A percentile compares a stretch with the other conserved stretches of the same genome.
Evolutionary conservation across 306 rosid species (phyloP).

Genomic region (Inga laurina): DNA sequence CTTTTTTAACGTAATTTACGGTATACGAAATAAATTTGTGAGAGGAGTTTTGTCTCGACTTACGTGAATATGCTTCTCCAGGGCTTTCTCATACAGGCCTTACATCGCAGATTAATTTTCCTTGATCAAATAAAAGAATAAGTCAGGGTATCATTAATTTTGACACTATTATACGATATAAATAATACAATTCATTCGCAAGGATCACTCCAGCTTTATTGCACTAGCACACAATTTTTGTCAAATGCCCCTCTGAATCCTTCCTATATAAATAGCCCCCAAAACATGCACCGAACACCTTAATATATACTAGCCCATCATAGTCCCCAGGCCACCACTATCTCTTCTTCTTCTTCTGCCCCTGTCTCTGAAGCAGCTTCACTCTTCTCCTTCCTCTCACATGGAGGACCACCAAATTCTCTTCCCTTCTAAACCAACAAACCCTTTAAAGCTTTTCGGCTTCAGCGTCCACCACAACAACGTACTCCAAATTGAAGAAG

Average conservation of each 20-base stretch:
- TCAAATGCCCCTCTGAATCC: conserved; percentile 13
- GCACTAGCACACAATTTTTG: not conserved
- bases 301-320: conserved; percentile 20
- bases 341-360: not conserved
- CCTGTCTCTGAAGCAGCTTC: conserved; percentile 20
- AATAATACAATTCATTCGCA: not conserved
- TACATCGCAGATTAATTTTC: too few relatives aligned
- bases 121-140: too few relatives aligned
- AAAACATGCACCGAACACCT: conserved; percentile 51
- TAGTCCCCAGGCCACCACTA: conserved; percentile 2
- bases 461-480: conserved; percentile 37
- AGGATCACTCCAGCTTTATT: not conserved
- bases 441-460: conserved; percentile 77
- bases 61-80: too few relatives aligned
- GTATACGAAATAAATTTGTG: too few relatives aligned
- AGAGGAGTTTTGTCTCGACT: too few relatives aligned
- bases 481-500: conserved; percentile 14
- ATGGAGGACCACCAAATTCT: conserved; percentile 51
- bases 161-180: too few relatives aligned
- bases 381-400: conserved; percentile 1
- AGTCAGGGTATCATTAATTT: not conserved
- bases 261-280: conserved; percentile 56
- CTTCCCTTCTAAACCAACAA: conserved; percentile 46
- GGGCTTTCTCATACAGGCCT: too few relatives aligned
- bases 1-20: too few relatives aligned